Evolutionary conservation across 1,284 basidiomycete species (phyloP).

Genomic region (Puccinia novopanici): DNA sequence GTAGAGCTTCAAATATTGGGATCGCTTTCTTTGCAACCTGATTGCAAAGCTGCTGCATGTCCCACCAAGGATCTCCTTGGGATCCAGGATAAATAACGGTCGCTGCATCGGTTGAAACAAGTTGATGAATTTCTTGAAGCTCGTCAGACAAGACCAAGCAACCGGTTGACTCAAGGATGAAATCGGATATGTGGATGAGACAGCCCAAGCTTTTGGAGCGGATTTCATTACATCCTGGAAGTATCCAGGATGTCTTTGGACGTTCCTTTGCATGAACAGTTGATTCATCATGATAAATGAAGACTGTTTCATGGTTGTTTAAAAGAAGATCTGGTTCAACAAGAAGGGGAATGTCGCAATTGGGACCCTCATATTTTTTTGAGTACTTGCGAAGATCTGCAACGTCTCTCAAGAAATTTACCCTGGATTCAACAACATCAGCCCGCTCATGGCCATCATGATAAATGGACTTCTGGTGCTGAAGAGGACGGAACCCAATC

Average conservation of each 20-base stretch:
- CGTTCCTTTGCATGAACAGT: conserved; percentile 3
- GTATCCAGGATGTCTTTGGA: not conserved
- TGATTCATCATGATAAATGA: conserved; percentile 10
- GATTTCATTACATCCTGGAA: not conserved
- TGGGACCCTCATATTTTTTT: not conserved
- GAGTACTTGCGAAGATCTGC: not conserved
- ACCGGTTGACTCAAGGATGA: not conserved
- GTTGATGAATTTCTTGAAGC: not conserved
- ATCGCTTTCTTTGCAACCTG: conserved; percentile 13
- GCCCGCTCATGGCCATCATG: conserved; percentile 12
- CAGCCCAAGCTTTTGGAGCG: not conserved
- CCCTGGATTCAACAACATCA: not conserved
- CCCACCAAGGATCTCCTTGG: no score
- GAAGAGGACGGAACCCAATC: not conserved
- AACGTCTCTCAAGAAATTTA: not conserved
- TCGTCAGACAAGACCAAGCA: not conserved
- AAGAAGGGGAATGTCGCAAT: not conserved
- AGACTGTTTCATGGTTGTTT: not conserved
- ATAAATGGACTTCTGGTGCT: conserved; percentile 13
- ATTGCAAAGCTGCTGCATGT: conserved; percentile 8
- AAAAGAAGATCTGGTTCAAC: not conserved
- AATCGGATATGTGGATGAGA: conserved; percentile 15
- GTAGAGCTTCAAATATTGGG: conserved; percentile 17
- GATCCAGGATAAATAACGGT: conserved; percentile 1
- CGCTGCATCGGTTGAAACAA: not conserved